phyloP scores from a whole-genome alignment of 2,329 filamentous ascomycete genomes.

The Pseudophaeomoniella oleicola region DNA sequence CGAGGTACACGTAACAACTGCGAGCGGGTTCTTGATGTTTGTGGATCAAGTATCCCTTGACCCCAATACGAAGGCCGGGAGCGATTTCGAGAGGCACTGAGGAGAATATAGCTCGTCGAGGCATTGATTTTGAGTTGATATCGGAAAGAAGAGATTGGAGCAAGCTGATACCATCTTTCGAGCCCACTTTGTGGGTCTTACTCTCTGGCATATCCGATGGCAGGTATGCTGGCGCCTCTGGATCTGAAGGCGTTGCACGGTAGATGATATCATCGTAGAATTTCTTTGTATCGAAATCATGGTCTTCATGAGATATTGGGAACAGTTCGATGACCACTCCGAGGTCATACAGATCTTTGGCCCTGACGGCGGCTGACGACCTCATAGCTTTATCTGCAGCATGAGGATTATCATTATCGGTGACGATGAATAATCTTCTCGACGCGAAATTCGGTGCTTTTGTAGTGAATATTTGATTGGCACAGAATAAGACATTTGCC shows the following conservation, averaged over 20 bases:
- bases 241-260: slow-evolving; percentile 53
- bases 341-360: slow-evolving; percentile 89
- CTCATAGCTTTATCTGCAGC: slow-evolving; percentile 54
- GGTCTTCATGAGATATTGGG: slow-evolving; percentile 59
- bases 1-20: slow-evolving; percentile 76
- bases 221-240: slow-evolving; percentile 47
- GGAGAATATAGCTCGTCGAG: slow-evolving; percentile 74
- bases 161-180: slow-evolving; percentile 61
- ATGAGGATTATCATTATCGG: slow-evolving; percentile 83
- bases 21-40: slow-evolving; percentile 70
- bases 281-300: slow-evolving; percentile 63
- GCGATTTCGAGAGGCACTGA: slow-evolving; percentile 79
- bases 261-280: slow-evolving; percentile 99
- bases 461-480: slow-evolving; percentile 91
- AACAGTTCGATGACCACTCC: slow-evolving; percentile 88
- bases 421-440: slow-evolving; percentile 84
- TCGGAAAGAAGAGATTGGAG: slow-evolving; percentile 70
- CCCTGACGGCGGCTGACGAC: slow-evolving; percentile 67
- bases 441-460: slow-evolving; percentile 91
- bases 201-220: slow-evolving; percentile 27
- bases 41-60: slow-evolving; percentile 84
- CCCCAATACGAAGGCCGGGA: slow-evolving; percentile 68
- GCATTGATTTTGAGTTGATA: slow-evolving; percentile 78
- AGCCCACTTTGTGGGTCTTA: slow-evolving; percentile 47
- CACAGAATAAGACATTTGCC: slow-evolving; percentile 83